Conservation (phyloP, 2,329 filamentous ascomycete species). For the Monosporascus sp. region DNA sequence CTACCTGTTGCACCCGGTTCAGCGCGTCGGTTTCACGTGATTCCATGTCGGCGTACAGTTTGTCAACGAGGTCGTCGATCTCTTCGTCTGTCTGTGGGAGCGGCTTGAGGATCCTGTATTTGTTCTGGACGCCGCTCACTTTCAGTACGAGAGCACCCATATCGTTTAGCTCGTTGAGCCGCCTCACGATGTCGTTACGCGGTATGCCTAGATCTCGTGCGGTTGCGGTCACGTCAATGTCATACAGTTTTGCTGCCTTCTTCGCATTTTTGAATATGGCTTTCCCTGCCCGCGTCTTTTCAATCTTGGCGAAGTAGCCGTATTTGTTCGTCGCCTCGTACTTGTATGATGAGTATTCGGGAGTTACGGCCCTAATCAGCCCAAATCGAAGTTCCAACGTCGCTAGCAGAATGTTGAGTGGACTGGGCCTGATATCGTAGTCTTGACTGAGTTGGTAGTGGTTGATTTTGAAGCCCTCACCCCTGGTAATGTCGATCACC, state of each 20-base stretch:
- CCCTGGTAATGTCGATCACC: conserved; percentile 25
- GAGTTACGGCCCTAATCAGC: conserved; percentile 50
- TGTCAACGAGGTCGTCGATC: conserved; percentile 37
- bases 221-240: conserved; percentile 43
- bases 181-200: conserved; percentile 44
- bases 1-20: conserved; percentile 41
- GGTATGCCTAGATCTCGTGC: conserved; percentile 25
- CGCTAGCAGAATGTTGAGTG: conserved; percentile 50
- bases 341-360: conserved; percentile 51
- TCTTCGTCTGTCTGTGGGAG: conserved; percentile 38
- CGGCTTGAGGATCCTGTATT: conserved; percentile 43
- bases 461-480: conserved; percentile 40
- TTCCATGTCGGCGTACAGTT: conserved; percentile 45
- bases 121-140: conserved; percentile 44
- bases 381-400: conserved; percentile 55
- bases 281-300: conserved; percentile 35
- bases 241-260: conserved; percentile 35
- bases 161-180: conserved; percentile 50
- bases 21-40: conserved; percentile 49
- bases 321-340: conserved; percentile 36
- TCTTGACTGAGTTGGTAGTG: conserved; percentile 39
- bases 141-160: conserved; percentile 43
- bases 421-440: conserved; percentile 47
- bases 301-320: conserved; percentile 22
- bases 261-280: conserved; percentile 37